These are phyloP conservation scores for Rhodotorula paludigena DNA, from an alignment of 768 basidiomycete genomes.

Conservation along the genomic window DNA sequence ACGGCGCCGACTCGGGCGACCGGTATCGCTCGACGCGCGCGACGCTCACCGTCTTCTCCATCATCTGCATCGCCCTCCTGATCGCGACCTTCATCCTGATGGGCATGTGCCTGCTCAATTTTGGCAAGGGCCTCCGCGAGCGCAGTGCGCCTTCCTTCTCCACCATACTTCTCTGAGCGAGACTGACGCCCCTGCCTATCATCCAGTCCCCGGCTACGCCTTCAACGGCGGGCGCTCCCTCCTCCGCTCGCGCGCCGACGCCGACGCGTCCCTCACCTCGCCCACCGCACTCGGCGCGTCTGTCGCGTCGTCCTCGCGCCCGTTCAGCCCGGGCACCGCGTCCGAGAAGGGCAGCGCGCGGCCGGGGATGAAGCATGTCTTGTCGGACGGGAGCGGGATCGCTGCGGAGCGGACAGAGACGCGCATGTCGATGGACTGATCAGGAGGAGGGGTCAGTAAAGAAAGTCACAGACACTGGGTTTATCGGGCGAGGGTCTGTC, in stretches of 20 bases:
- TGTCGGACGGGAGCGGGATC: neutral
- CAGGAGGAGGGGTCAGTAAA: neutral
- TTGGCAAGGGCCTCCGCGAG: constrained; percentile 26
- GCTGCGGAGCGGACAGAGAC: constrained; percentile 8
- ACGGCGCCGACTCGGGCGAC: neutral
- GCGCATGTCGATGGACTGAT: constrained; percentile 29
- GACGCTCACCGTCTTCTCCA: constrained; percentile 33
- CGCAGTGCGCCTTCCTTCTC: constrained; percentile 10
- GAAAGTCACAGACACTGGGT: neutral
- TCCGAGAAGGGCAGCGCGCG: neutral
- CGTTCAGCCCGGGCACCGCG: neutral
- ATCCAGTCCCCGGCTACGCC: constrained; percentile 29
- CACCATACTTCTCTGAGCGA: neutral
- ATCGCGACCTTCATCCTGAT: constrained; percentile 22
- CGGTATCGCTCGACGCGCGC: constrained; percentile 17
- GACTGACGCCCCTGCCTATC: too few relatives aligned
- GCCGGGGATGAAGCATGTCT: neutral
- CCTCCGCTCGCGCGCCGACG: constrained; percentile 2
- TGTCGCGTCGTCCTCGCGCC: neutral
- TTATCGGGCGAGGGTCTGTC: too few relatives aligned
- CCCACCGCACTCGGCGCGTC: neutral
- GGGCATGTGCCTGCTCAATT: constrained; percentile 30
- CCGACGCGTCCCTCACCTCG: neutral
- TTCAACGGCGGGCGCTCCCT: constrained; percentile 2
- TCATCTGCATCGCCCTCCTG: constrained; percentile 30